Base-by-base conservation (phyloP, 495 filamentous ascomycete genomes). In the Hyaloscypha hepaticicola region DNA sequence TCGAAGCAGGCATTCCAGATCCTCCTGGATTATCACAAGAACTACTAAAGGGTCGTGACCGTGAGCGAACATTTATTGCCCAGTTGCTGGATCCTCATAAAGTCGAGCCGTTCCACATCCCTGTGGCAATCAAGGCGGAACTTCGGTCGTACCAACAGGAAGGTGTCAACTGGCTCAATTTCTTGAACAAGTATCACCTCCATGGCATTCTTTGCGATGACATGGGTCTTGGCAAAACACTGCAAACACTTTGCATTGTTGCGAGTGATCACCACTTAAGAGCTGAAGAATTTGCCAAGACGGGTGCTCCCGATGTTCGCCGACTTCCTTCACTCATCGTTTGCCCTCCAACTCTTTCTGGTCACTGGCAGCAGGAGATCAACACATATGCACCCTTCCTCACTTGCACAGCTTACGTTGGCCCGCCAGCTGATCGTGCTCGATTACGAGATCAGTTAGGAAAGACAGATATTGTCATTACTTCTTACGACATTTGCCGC, bases 131-230 rank as follows among this genome's bases (percentile, higher is more conserved):
- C 77, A 98, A 98, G 76, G 96, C 95, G 0, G 90, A 94, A 58
- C 84, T 99, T 25, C 88, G 95, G 66, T 95, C 93, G 0, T 99
- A 99, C 72, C 95, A 99, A 75, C 95, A 99, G 75, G 95, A 99
- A 52, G 95, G 95, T 76, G 93, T 99, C 75, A 99, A 98, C 72
- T 99, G 95, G 95, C 88, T 99, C 52, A 87, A 93, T 56, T 99
- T 99, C 80, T 88, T 99, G 68, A 99, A 98, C 72, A 93, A 92
- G 41, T 99, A 97, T 72, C 92, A 98, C 74, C 85, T 99, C 19
- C 95, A 99, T 68, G 95, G 95, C 45, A 96, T 99, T 77, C 91
- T 99, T 60, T 99, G 95, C 73, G 95, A 99, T 72, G 95, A 99
- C 73, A 99, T 99, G 95, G 95, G 95, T 68, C 90, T 99, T 51